Base-by-base conservation (phyloP, 1,139 yeast genomes). In the Geotrichum citri-aurantii region DNA sequence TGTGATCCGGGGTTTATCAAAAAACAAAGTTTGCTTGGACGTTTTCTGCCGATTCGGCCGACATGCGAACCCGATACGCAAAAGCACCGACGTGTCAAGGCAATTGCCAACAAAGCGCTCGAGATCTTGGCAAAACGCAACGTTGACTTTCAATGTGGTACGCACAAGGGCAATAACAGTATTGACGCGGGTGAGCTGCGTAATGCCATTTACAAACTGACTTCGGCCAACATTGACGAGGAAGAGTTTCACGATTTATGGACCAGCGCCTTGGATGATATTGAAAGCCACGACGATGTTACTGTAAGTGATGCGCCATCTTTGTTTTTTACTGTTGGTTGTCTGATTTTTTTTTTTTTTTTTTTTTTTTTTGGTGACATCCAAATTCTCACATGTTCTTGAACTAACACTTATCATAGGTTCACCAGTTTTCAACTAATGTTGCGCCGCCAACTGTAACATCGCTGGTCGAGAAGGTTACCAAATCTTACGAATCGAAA, bases 241-340 rank as follows among this genome's bases (percentile, higher is more conserved):
- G 85, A 83, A 10, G 95, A 89, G 65, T 92, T 91, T 73, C 86
- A 88, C 64, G 89, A 85, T 60, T 78, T 90, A 62, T 92, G 97
- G 97, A 70, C 71, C 33, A 80, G 83, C 65, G 88, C 89, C 10
- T 69, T 85, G 10, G 73, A 77, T 52, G 88, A 85, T 65, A 78
- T 92, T 65, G 82, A 83, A 65, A 78, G 80, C 60, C 89, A 87
- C 73, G 86, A 88, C 52, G 95, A 88, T 69, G 81, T 88, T 71
- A 84, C 82, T 77, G 91, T 87, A 86, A 86, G 93, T 78, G 49
- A 31, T 27, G 23, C 44, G 26, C 6, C 21, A 48, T 37, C 12
- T n/a, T 8, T n/a, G n/a, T n/a, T 6, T 48, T 24, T 26, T 24
- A 21, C 14, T 24, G 4, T 29, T 26, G 8, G n/a, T n/a, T n/a